phyloP scores from a whole-genome alignment of 1,139 yeast genomes.

The Geotrichum aggregatum region DNA sequence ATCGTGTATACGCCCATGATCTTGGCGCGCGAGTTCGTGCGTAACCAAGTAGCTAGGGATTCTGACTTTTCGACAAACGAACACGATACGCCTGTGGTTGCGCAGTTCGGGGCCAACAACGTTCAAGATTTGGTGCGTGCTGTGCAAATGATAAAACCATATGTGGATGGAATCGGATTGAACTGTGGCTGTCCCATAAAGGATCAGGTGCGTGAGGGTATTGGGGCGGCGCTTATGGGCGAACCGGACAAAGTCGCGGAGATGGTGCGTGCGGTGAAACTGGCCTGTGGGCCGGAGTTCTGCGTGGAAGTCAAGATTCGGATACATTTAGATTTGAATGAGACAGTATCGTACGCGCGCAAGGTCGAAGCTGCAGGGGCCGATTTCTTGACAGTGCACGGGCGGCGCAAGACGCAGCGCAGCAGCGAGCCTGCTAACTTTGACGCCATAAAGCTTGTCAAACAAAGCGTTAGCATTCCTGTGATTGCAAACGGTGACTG shows the following conservation, averaged over 20 bases:
- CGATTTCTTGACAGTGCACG: constrained; percentile 91
- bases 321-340: constrained; percentile 52
- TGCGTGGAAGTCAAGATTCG: constrained; percentile 88
- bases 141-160: constrained; percentile 83
- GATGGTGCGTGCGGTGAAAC: constrained; percentile 81
- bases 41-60: constrained; percentile 73
- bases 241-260: constrained; percentile 74
- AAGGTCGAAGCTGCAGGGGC: constrained; percentile 82
- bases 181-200: constrained; percentile 97
- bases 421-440: constrained; percentile 78
- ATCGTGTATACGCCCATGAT: constrained; percentile 96
- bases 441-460: constrained; percentile 71
- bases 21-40: constrained; percentile 86
- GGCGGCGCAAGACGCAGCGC: constrained; percentile 79
- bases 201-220: constrained; percentile 92
- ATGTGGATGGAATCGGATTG: constrained; percentile 87
- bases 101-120: constrained; percentile 89
- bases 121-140: constrained; percentile 78
- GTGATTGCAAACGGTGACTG: constrained; percentile 97
- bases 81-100: constrained; percentile 66
- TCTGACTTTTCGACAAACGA: constrained; percentile 81
- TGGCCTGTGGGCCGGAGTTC: constrained; percentile 60
- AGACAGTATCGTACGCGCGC: constrained; percentile 17
- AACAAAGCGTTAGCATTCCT: constrained; percentile 61
- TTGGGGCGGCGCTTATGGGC: constrained; percentile 91